phyloP scores from a whole-genome alignment of 2,329 filamentous ascomycete species.

The Aspergillus felis region DNA sequence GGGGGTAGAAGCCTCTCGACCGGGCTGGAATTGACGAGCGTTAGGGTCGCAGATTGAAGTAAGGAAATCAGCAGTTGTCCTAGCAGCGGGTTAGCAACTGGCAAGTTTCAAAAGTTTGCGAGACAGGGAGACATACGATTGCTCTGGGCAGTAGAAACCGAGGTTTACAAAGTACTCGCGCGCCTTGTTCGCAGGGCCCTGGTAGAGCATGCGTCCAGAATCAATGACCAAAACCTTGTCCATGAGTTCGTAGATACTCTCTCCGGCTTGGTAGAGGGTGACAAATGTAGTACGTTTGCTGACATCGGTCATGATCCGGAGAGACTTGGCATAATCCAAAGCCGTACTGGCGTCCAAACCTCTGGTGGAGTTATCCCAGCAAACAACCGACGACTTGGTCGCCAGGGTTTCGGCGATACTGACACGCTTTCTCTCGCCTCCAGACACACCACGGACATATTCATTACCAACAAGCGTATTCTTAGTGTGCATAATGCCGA shows the following conservation, averaged over 20 bases:
- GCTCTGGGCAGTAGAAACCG: slow-evolving; percentile 57
- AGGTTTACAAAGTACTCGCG: slow-evolving; percentile 63
- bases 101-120: not conserved
- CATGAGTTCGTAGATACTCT: slow-evolving; percentile 68
- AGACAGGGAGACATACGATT: slow-evolving; percentile 29
- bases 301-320: slow-evolving; percentile 71
- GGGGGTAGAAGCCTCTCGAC: slow-evolving; percentile 63
- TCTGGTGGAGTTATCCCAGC: slow-evolving; percentile 76
- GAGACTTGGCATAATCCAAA: slow-evolving; percentile 68
- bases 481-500: slow-evolving; percentile 71
- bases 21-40: slow-evolving; percentile 64
- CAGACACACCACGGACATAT: slow-evolving; percentile 68
- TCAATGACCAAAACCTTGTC: slow-evolving; percentile 80
- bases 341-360: slow-evolving; percentile 78
- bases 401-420: slow-evolving; percentile 74
- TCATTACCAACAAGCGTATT: slow-evolving; percentile 74
- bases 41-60: slow-evolving; percentile 71
- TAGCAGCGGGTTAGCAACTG: slow-evolving; percentile 3
- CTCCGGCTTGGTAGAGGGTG: slow-evolving; percentile 68
- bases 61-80: slow-evolving; percentile 74
- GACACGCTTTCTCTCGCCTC: slow-evolving; percentile 76
- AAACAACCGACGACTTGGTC: slow-evolving; percentile 67
- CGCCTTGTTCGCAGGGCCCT: slow-evolving; percentile 59
- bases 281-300: slow-evolving; percentile 67
- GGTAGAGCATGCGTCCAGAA: slow-evolving; percentile 64